Conservation (phyloP, 257 asterid species). For the Nicotiana otophora region DNA sequence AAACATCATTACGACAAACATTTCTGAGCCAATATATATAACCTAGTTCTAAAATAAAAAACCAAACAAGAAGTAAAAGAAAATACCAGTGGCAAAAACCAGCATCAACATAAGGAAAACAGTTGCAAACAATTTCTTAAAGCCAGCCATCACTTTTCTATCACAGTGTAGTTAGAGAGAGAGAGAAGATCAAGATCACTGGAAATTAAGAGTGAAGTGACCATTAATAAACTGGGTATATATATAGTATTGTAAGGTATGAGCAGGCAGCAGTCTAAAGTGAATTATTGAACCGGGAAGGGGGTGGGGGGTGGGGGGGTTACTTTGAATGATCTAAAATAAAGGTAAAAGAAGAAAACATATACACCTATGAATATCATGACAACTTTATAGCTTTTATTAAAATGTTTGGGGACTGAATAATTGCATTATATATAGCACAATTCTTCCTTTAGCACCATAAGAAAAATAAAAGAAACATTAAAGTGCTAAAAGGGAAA, state of each 20-base stretch:
- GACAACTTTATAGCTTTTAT: neutral
- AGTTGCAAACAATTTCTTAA: neutral
- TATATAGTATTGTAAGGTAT: neutral
- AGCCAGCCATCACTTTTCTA: neutral
- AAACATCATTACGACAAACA: neutral
- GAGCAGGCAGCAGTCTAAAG: neutral
- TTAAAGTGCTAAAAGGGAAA: neutral
- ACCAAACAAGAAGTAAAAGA: neutral
- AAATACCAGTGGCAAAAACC: slow-evolving; percentile 9
- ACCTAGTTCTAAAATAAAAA: neutral
- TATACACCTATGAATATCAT: neutral
- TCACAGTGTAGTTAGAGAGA: neutral
- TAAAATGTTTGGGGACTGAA: neutral
- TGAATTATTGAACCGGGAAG: neutral
- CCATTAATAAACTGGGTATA: neutral
- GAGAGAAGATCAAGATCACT: neutral
- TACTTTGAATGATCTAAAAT: neutral
- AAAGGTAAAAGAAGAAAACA: neutral
- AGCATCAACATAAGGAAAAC: neutral
- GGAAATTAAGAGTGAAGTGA: neutral
- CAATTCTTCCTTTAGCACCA: neutral
- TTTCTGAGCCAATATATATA: neutral
- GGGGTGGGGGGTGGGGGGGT: neutral
- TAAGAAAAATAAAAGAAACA: neutral
- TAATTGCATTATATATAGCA: neutral